Evolutionary conservation across 78 protist genomes (phyloP).

Genomic region (Salpingoeca rosetta): DNA sequence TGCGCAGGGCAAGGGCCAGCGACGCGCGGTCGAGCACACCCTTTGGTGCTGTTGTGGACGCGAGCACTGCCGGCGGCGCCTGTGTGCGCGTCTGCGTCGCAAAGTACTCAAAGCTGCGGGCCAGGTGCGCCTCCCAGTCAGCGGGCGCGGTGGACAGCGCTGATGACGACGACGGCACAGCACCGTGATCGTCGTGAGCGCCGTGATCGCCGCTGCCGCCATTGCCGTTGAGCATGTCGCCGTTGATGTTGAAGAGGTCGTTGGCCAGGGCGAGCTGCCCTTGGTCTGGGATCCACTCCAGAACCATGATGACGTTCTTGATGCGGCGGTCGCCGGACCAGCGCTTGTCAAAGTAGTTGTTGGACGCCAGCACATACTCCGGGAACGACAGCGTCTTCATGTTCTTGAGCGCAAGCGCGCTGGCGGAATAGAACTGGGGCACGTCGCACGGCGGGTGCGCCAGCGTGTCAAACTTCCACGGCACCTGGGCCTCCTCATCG

Average conservation of each 20-base stretch:
- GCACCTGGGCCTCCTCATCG: slow-evolving; percentile 26
- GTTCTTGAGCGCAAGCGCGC: neutral
- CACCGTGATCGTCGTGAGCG: too few species aligned
- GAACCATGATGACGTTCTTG: slow-evolving; percentile 26
- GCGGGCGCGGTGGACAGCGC: too few species aligned
- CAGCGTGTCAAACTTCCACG: neutral
- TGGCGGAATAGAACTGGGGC: slow-evolving; percentile 14
- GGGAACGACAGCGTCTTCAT: slow-evolving; percentile 23
- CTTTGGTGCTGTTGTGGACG: too few species aligned
- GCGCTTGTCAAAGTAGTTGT: slow-evolving; percentile 34
- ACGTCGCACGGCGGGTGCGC: neutral
- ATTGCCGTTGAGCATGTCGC: neutral
- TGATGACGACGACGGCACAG: too few species aligned
- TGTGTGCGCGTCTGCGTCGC: too few species aligned
- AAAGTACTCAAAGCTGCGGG: too few species aligned
- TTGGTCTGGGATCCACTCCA: slow-evolving; percentile 33
- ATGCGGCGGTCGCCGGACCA: slow-evolving; percentile 52
- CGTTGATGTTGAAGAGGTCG: neutral
- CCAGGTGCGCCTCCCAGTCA: too few species aligned
- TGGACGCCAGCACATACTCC: slow-evolving; percentile 16
- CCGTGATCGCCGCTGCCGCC: neutral
- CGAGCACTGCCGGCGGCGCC: too few species aligned
- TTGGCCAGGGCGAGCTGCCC: too few species aligned
- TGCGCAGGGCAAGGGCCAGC: too few species aligned
- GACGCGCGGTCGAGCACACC: too few species aligned